Evolutionary conservation across 305 asterid species (phyloP), one percentile per base, ranked within the genome.

Genomic region (Fraxinus sp.): DNA sequence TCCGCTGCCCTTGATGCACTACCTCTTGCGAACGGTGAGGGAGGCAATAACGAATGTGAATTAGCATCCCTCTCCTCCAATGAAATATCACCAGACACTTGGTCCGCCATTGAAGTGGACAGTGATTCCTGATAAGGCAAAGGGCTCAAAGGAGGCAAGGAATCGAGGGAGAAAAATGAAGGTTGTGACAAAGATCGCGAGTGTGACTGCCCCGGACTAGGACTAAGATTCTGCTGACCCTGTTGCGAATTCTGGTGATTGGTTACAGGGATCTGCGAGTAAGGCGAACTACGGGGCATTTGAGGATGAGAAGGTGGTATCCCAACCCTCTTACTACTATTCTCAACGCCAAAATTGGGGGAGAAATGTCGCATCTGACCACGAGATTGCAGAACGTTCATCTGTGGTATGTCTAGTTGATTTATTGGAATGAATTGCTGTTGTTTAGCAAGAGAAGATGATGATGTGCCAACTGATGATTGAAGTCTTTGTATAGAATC

Each of bases 131-230:
- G 55, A 77, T 88, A 93, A 1, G 97, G 97, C 0, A 92, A 93
- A 30, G 98, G 99, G 85, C 97, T 93, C 20, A 96, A 83, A 8
- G 98, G 98, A 13, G 99, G 98, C 90, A 96, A 87, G 2, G 97
- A 91, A 82, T 96, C 99, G 7, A 91, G 89, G 6, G 97, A 46
- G 55, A 46, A 46, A 46, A 11, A 46, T 13, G 55, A 13, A 46
- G 55, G 96, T 81, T 93, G 98, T 2, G 98, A 93, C 55, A 93
- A 85, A 30, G 98, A 93, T 83, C 98, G 90, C 1, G 88, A 80
- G 81, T 95, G 98, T 0, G 95, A 91, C 4, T 94, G 92, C 83
- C 93, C 95, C 0, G 87, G 87, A 80, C 86, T 83, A 52, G 80
- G 72, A 77, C 88, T 80, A 81, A 92, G 91, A 83, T 83, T 90